Percentiles rank a stretch among this genome's conserved stretches.
These are phyloP conservation scores for Volvox africanus DNA, from an alignment of 139 green algal genomes.

Conservation along the genomic window DNA sequence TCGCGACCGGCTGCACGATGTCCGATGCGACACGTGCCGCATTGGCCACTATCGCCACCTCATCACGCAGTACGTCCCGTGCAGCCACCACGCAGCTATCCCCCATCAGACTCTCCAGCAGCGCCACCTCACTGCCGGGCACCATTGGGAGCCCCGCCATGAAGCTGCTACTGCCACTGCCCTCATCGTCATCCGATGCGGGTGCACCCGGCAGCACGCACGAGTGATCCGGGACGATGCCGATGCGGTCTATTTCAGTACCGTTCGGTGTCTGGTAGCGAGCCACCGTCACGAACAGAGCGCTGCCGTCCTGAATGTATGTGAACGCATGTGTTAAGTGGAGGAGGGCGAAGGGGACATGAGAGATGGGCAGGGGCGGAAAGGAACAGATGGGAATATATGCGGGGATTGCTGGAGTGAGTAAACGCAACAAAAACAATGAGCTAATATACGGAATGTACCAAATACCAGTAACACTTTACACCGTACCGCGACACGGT, in stretches of 20 bases:
- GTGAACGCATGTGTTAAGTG: not conserved
- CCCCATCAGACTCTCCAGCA: conserved; percentile 27
- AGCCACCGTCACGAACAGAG: conserved; percentile 93
- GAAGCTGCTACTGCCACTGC: not conserved
- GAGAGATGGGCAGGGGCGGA: not conserved
- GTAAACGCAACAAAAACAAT: not conserved
- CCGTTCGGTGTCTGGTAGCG: conserved; percentile 72
- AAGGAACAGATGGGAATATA: not conserved
- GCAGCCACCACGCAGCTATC: conserved; percentile 62
- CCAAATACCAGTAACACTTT: not conserved
- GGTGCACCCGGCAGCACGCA: conserved; percentile 41
- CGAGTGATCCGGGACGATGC: conserved; percentile 61
- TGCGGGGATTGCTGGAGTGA: too few species aligned
- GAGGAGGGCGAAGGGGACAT: not conserved
- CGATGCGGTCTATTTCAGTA: conserved; percentile 65
- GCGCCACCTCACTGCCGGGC: conserved; percentile 8
- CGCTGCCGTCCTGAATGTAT: conserved; percentile 92
- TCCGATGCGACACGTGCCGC: not conserved
- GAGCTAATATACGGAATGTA: not conserved
- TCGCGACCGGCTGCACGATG: conserved; percentile 4
- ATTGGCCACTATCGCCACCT: conserved; percentile 36
- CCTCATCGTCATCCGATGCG: not conserved
- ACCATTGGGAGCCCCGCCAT: conserved; percentile 43
- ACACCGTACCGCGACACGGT: not conserved
- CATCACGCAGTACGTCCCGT: not conserved